These are phyloP conservation scores for Hypseocharis bilobata DNA, from an alignment of 441 rosid species.

Conservation along the genomic window DNA sequence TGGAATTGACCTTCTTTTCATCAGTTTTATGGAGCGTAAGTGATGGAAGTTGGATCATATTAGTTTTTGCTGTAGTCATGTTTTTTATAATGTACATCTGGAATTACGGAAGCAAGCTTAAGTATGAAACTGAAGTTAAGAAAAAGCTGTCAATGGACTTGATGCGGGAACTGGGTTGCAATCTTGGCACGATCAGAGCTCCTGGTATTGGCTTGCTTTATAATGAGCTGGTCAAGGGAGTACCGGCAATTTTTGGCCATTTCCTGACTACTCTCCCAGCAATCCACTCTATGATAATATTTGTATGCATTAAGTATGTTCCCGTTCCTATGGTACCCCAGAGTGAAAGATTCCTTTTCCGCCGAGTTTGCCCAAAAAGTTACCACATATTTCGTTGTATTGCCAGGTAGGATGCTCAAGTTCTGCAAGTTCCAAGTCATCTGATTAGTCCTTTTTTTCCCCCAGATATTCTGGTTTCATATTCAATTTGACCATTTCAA, in stretches of 20 bases:
- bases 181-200: conserved; percentile 90
- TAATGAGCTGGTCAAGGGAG: conserved; percentile 83
- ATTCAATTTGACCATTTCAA: conserved; percentile 16
- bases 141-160: conserved; percentile 80
- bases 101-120: conserved; percentile 95
- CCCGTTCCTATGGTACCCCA: conserved; percentile 94
- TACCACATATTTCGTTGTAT: conserved; percentile 95
- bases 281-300: conserved; percentile 88
- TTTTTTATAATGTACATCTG: conserved; percentile 81
- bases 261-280: conserved; percentile 94
- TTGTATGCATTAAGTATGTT: conserved; percentile 84
- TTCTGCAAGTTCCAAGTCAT: conserved; percentile 15
- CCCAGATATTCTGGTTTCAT: neutral
- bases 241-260: conserved; percentile 92
- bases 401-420: conserved; percentile 55
- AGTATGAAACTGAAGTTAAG: conserved; percentile 90
- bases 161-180: conserved; percentile 80
- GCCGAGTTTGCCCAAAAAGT: conserved; percentile 71
- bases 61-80: conserved; percentile 76
- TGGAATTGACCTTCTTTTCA: conserved; percentile 71
- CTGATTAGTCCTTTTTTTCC: neutral
- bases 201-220: conserved; percentile 95
- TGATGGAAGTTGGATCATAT: conserved; percentile 93
- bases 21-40: conserved; percentile 66
- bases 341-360: conserved; percentile 86